Evolutionary conservation across 1,139 yeast genomes (phyloP).

Genomic region (Pichia cactophila): DNA sequence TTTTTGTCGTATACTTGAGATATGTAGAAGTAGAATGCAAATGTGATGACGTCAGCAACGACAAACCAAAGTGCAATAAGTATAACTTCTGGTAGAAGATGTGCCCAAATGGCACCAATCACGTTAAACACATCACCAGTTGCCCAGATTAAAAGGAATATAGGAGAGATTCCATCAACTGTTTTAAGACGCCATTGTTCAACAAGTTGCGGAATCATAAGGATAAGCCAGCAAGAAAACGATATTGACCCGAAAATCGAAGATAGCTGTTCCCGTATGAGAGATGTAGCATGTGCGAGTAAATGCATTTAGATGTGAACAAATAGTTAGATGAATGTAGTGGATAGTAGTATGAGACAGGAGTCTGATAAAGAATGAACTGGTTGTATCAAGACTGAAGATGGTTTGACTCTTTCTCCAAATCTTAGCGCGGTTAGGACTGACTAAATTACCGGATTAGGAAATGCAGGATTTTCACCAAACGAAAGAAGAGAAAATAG

Average conservation of each 20-base stretch:
- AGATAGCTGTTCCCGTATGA: slow-evolving; percentile 38
- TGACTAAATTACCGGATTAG: neutral
- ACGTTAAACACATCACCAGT: slow-evolving; percentile 66
- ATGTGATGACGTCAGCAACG: slow-evolving; percentile 57
- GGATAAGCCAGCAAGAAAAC: slow-evolving; percentile 74
- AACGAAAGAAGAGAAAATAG: neutral
- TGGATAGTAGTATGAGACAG: neutral
- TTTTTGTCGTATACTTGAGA: slow-evolving; percentile 37
- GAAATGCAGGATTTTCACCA: neutral
- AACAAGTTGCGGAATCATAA: slow-evolving; percentile 68
- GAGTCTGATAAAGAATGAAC: neutral
- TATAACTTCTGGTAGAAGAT: slow-evolving; percentile 60
- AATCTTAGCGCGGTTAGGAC: neutral
- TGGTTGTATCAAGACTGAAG: too few relatives aligned
- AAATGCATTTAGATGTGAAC: neutral
- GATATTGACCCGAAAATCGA: slow-evolving; percentile 65
- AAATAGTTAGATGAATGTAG: neutral
- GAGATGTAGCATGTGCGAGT: neutral
- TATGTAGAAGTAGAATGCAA: slow-evolving; percentile 55
- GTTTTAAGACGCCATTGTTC: slow-evolving; percentile 77
- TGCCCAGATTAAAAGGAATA: slow-evolving; percentile 65
- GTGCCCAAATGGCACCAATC: slow-evolving; percentile 65
- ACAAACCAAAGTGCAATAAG: slow-evolving; percentile 71
- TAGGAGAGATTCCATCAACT: slow-evolving; percentile 71
- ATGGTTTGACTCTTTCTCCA: neutral